These are phyloP conservation scores for Globisporangium iwayamae DNA, from an alignment of 352 stramenopile genomes.

Conservation along the genomic window DNA sequence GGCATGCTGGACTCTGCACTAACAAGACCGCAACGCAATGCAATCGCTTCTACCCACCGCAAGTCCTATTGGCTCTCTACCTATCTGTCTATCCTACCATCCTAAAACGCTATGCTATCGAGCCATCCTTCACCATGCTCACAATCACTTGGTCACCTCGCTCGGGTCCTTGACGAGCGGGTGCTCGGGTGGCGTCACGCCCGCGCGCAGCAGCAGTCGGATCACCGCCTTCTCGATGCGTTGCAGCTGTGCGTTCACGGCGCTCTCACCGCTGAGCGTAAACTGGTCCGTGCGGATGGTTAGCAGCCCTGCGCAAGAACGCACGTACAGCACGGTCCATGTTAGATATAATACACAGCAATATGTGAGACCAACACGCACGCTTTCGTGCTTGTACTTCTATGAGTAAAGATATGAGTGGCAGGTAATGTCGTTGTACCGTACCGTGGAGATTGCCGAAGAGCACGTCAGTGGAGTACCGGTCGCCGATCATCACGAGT, in stretches of 20 bases:
- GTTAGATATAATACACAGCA: not conserved
- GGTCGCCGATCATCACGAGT: slow-evolving; percentile 96
- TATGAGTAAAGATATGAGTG: not conserved
- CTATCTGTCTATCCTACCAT: not conserved
- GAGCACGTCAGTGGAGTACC: slow-evolving; percentile 96
- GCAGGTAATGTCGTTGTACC: not conserved
- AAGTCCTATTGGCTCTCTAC: not conserved
- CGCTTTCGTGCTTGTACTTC: not conserved
- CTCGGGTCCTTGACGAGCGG: slow-evolving; percentile 22
- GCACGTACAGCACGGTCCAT: not conserved
- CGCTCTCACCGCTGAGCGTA: slow-evolving; percentile 51
- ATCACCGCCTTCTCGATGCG: slow-evolving; percentile 64
- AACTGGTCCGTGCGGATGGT: slow-evolving; percentile 94
- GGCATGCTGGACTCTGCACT: no score
- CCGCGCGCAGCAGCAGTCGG: slow-evolving; percentile 34
- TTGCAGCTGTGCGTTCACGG: slow-evolving; percentile 69
- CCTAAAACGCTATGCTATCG: not conserved
- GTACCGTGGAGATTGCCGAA: slow-evolving; percentile 95
- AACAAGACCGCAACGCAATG: not conserved
- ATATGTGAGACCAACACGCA: not conserved
- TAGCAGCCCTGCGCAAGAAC: slow-evolving; percentile 72
- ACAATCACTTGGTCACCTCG: slow-evolving; percentile 3
- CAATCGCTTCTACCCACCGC: not conserved
- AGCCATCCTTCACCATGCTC: not conserved
- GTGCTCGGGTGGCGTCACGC: slow-evolving; percentile 41